Evolutionary conservation across 2,329 filamentous ascomycete species (phyloP), one percentile per base, ranked within the genome.

Genomic region (Drechslerella dactyloides): DNA sequence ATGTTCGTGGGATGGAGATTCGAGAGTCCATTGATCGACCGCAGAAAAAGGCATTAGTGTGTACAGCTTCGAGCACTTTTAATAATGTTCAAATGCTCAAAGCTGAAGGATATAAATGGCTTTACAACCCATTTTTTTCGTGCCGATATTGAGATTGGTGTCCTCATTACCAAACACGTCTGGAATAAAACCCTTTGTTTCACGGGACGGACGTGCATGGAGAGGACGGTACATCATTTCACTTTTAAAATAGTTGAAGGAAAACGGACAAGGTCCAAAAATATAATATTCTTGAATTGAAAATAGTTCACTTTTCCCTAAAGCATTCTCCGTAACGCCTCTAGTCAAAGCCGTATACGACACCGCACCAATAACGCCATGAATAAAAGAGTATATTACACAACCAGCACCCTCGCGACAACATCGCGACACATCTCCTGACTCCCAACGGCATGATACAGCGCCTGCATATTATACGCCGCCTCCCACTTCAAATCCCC

Each of bases 401-500:
- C 60, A 60, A 53, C 60, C 27, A 72, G 42, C 19, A 23, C 27
- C 24, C 53, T 81, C 73, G 85, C 83, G 3, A 88, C 88, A 56
- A 93, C 80, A 24, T 80, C 80, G 77, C 82, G 83, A 10, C 89
- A 89, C 13, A 84, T 82, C 64, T 83, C 81, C 15, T 84, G 78
- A 78, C 91, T 87, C 13, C 89, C 90, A 61, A 83, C 84, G 50
- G 88, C 80, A 11, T 85, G 82, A 78, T 89, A 89, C 55, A 91
- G 85, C 30, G 82, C 85, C 79, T 90, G 86, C 74, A 93, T 79
- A 30, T 90, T 89, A 79, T 88, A 88, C n/a, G 90, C 90, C 15
- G 90, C 88, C 78, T 93, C 90, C 6, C 82, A 80, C 6, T 84
- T 84, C 75, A 90, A 85, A 75, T 90, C 85, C 76, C 75, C 75